Evolutionary conservation across 2,329 filamentous ascomycete genomes (phyloP).

Genomic region (Macrophomina pseudophaseolina): DNA sequence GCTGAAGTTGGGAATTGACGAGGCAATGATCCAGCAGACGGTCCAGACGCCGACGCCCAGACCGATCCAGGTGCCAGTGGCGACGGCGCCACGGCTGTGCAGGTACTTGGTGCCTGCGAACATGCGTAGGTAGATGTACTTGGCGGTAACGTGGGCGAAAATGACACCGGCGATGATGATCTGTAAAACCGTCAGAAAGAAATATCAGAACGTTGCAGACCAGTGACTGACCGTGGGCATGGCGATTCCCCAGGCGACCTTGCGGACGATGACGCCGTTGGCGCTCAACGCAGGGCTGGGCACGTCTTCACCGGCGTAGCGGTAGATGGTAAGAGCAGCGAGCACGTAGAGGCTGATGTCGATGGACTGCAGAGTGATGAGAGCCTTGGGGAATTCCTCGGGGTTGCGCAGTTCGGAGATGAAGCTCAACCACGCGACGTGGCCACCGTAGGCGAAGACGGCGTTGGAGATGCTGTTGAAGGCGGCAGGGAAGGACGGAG

Average conservation of each 20-base stretch:
- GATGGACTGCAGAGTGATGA: slow-evolving; percentile 61
- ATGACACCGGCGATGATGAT: slow-evolving; percentile 77
- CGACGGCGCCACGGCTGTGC: slow-evolving; percentile 53
- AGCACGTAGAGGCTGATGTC: slow-evolving; percentile 69
- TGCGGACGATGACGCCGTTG: slow-evolving; percentile 62
- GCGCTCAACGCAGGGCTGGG: slow-evolving; percentile 71
- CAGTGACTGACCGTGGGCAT: slow-evolving; percentile 58
- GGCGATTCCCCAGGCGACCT: slow-evolving; percentile 73
- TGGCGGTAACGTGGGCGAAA: slow-evolving; percentile 70
- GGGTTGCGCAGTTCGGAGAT: slow-evolving; percentile 71
- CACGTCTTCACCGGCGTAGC: slow-evolving; percentile 67
- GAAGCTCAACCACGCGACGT: slow-evolving; percentile 72
- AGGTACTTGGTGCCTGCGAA: slow-evolving; percentile 53
- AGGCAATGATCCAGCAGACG: slow-evolving; percentile 71
- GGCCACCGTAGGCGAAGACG: slow-evolving; percentile 52
- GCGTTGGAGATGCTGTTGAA: slow-evolving; percentile 46
- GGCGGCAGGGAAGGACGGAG: slow-evolving; percentile 69
- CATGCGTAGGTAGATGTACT: slow-evolving; percentile 67
- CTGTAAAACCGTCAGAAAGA: neutral
- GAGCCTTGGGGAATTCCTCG: slow-evolving; percentile 63
- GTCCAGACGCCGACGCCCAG: slow-evolving; percentile 60
- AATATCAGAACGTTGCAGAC: neutral
- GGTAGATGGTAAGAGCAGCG: slow-evolving; percentile 71
- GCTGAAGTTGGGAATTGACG: slow-evolving; percentile 74
- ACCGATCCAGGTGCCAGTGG: slow-evolving; percentile 42